These are phyloP conservation scores for Berberis vulgaris DNA, from an alignment of 164 flowering plant species.

Conservation along the genomic window DNA sequence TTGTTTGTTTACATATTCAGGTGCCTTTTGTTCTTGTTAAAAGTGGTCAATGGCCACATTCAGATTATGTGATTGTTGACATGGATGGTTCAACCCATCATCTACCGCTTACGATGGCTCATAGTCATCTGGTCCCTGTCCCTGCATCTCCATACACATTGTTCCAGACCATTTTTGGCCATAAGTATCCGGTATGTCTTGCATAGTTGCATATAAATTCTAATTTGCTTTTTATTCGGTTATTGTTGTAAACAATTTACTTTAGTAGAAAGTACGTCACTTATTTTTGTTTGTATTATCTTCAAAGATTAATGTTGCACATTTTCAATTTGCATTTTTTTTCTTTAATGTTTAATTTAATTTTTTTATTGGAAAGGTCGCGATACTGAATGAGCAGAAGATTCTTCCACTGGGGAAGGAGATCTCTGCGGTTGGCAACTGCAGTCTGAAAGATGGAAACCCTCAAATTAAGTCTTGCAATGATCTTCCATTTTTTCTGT, in stretches of 20 bases:
- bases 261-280: neutral
- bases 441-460: conserved; percentile 48
- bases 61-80: conserved; percentile 52
- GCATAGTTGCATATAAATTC: neutral
- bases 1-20: conserved; percentile 21
- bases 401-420: conserved; percentile 79
- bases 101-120: conserved; percentile 68
- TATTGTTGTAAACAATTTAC: neutral
- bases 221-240: neutral
- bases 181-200: conserved; percentile 69
- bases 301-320: neutral
- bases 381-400: conserved; percentile 79
- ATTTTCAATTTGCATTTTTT: neutral
- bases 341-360: neutral
- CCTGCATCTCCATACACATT: conserved; percentile 53
- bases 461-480: conserved; percentile 62
- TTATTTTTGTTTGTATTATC: neutral
- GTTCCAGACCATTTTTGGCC: conserved; percentile 74
- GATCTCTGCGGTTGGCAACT: conserved; percentile 67
- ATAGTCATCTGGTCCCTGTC: conserved; percentile 62
- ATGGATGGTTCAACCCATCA: conserved; percentile 74
- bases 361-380: conserved; percentile 44
- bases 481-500: conserved; percentile 84
- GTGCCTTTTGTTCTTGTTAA: conserved; percentile 84
- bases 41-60: conserved; percentile 27